phyloP scores from a whole-genome alignment of 805 yeast species.

The Isabelozyma gotoi region DNA sequence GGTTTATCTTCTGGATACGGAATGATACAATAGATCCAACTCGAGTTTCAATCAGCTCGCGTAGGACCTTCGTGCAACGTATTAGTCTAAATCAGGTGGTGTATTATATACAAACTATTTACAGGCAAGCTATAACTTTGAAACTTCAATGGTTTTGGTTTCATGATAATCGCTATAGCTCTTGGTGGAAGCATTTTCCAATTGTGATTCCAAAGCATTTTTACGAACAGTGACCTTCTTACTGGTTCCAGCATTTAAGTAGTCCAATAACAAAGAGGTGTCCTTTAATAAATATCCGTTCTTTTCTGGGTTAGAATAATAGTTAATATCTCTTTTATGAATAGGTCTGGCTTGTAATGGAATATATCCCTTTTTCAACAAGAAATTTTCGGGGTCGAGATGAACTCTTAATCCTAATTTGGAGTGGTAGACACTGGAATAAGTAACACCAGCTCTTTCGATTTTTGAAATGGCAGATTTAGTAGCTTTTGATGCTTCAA shows the following conservation, averaged over 20 bases:
- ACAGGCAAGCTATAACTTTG: conserved; percentile 16
- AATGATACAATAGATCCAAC: too few relatives aligned
- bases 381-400: conserved; percentile 68
- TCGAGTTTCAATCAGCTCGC: too few relatives aligned
- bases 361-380: conserved; percentile 69
- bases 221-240: conserved; percentile 24
- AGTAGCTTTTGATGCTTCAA: conserved; percentile 85
- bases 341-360: conserved; percentile 88
- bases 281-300: conserved; percentile 70
- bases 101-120: conserved; percentile 9
- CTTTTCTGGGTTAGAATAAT: conserved; percentile 66
- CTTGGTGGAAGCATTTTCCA: conserved; percentile 29
- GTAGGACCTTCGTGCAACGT: too few relatives aligned
- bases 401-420: conserved; percentile 70
- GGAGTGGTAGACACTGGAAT: conserved; percentile 67
- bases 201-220: conserved; percentile 35
- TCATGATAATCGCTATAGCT: conserved; percentile 13
- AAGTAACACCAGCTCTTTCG: conserved; percentile 71
- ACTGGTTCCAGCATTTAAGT: conserved; percentile 18
- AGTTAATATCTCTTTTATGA: conserved; percentile 74
- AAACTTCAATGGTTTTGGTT: conserved; percentile 12
- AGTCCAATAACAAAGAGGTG: conserved; percentile 38
- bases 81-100: too few relatives aligned
- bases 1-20: too few relatives aligned
- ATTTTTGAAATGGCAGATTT: conserved; percentile 68